Percentiles rank a stretch among this genome's conserved stretches.
phyloP scores from a whole-genome alignment of 139 green algal species.

The Picochlorum sp. region DNA sequence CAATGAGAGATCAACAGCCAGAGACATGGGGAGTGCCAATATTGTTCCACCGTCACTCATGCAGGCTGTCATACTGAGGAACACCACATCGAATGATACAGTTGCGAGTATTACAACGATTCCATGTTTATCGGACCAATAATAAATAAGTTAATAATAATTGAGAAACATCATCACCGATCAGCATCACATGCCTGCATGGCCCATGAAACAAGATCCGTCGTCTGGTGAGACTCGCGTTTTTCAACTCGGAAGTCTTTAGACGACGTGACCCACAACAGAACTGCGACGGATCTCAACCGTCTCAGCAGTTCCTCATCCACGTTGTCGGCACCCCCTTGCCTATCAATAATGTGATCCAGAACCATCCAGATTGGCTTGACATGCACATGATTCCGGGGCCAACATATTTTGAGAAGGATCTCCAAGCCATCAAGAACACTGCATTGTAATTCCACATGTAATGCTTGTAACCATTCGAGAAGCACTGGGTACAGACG shows the following conservation, averaged over 20 bases:
- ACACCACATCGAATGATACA: too few relatives aligned
- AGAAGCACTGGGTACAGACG: constrained; percentile 6
- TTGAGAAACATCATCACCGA: too few relatives aligned
- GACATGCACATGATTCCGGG: background rate
- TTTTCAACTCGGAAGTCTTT: background rate
- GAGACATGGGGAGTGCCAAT: too few relatives aligned
- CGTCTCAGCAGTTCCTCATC: background rate
- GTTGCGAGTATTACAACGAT: too few relatives aligned
- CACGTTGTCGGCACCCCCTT: background rate
- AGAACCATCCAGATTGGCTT: background rate
- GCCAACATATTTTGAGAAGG: background rate
- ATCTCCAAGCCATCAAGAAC: background rate
- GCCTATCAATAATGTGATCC: background rate
- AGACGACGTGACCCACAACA: background rate
- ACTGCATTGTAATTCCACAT: background rate
- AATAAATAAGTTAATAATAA: too few relatives aligned
- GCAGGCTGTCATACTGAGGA: too few relatives aligned
- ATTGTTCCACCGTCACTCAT: too few relatives aligned
- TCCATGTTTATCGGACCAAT: too few relatives aligned
- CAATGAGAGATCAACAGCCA: too few relatives aligned
- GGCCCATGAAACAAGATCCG: too few relatives aligned
- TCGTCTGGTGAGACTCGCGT: too few relatives aligned
- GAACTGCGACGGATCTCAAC: background rate
- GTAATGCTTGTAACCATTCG: background rate
- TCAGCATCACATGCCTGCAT: too few relatives aligned